Conservation (phyloP, 139 green algal genomes). For the Microglena sp. region DNA sequence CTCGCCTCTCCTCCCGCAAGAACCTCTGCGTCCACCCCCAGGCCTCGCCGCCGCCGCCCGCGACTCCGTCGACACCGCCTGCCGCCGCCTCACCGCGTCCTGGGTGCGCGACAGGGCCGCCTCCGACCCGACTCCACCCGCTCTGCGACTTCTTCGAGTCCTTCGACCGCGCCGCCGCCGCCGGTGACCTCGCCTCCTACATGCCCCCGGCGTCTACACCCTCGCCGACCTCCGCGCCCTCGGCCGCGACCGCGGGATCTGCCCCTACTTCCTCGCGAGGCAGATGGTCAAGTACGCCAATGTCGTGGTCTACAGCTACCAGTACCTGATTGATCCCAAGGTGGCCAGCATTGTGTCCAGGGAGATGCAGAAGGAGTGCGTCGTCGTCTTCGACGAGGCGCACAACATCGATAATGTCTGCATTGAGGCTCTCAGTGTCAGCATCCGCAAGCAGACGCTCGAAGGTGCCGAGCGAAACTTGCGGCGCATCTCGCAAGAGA, state of each 20-base stretch:
- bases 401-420: constrained; percentile 97
- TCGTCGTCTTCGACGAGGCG: constrained; percentile 92
- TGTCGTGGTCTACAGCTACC: constrained; percentile 98
- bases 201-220: constrained; percentile 69
- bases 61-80: constrained; percentile 76
- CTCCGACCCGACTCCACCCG: constrained; percentile 38
- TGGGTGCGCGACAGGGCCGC: constrained; percentile 81
- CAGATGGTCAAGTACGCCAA: constrained; percentile 94
- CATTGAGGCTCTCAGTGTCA: constrained; percentile 77
- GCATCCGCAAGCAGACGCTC: constrained; percentile 51
- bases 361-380: constrained; percentile 45
- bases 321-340: constrained; percentile 87
- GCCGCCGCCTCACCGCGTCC: constrained; percentile 79
- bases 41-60: background rate
- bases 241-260: constrained; percentile 86
- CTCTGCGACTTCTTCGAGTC: constrained; percentile 81
- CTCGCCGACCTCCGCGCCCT: constrained; percentile 74
- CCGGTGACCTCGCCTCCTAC: background rate
- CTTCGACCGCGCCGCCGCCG: constrained; percentile 57
- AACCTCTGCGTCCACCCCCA: constrained; percentile 93
- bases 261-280: constrained; percentile 96
- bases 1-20: constrained; percentile 85
- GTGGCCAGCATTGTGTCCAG: constrained; percentile 20
- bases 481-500: no score
- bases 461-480: no score